These are phyloP conservation scores for Collybia nuda DNA, from an alignment of 768 basidiomycete species.

Conservation along the genomic window DNA sequence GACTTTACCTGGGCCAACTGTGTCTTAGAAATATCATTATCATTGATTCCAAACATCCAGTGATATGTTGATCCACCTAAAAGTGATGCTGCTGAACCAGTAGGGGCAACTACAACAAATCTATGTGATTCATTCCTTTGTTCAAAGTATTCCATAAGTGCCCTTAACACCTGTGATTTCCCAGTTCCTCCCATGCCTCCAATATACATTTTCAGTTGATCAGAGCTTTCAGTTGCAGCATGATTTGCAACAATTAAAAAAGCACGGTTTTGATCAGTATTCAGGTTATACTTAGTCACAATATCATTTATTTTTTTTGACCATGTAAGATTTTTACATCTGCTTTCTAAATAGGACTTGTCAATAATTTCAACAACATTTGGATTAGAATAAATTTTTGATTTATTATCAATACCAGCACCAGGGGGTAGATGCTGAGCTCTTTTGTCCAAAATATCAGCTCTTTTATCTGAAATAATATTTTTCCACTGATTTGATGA, in stretches of 20 bases:
- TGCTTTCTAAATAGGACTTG: slow-evolving; percentile 8
- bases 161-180: slow-evolving; percentile 16
- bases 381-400: slow-evolving; percentile 1
- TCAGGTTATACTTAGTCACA: not conserved
- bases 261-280: slow-evolving; percentile 8
- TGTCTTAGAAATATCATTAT: slow-evolving; percentile 7
- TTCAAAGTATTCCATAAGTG: slow-evolving; percentile 22
- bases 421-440: too few relatives aligned
- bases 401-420: too few relatives aligned
- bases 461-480: slow-evolving; percentile 13
- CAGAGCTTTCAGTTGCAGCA: not conserved
- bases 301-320: not conserved
- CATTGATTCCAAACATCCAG: slow-evolving; percentile 8
- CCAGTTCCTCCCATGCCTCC: slow-evolving; percentile 16
- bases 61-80: slow-evolving; percentile 26
- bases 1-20: slow-evolving; percentile 10
- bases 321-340: slow-evolving; percentile 11
- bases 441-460: not conserved
- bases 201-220: slow-evolving; percentile 13
- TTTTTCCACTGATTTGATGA: slow-evolving; percentile 19
- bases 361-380: slow-evolving; percentile 12
- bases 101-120: slow-evolving; percentile 24
- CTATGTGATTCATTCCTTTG: slow-evolving; percentile 21
- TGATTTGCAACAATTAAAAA: slow-evolving; percentile 18
- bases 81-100: slow-evolving; percentile 22